Evolutionary conservation across 345 rosid species (phyloP).

Genomic region (Hypericum androsaemum): DNA sequence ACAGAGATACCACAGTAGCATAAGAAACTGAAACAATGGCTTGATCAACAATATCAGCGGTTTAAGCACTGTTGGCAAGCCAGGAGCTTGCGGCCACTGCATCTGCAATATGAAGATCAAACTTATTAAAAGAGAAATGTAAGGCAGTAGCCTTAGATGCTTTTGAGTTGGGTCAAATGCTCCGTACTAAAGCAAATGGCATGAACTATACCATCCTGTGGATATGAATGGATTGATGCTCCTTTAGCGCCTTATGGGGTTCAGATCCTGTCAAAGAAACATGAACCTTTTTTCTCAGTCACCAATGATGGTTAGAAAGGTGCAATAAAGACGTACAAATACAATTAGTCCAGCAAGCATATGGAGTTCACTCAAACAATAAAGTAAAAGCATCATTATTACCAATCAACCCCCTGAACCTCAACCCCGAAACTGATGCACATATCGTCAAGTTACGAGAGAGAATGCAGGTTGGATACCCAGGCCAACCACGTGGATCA

Average conservation of each 20-base stretch:
- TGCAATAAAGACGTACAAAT: too few relatives aligned
- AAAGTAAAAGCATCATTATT: too few relatives aligned
- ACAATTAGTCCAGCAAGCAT: too few relatives aligned
- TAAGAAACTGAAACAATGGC: conserved; percentile 66
- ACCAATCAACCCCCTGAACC: too few relatives aligned
- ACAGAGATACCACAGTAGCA: conserved; percentile 83
- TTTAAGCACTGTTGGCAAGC: conserved; percentile 48
- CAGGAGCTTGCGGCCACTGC: conserved; percentile 41
- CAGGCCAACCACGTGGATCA: too few relatives aligned
- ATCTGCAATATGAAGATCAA: conserved; percentile 28
- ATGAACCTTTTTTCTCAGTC: too few relatives aligned
- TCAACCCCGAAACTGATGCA: too few relatives aligned
- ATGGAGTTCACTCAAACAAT: too few relatives aligned
- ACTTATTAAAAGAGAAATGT: not conserved
- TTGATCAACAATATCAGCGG: conserved; percentile 64
- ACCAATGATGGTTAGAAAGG: too few relatives aligned
- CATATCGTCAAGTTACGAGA: too few relatives aligned
- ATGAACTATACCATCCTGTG: conserved; percentile 61
- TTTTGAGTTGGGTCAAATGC: too few relatives aligned
- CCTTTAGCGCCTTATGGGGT: conserved; percentile 60
- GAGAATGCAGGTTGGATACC: too few relatives aligned
- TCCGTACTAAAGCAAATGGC: not conserved
- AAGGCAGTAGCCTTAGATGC: not conserved
- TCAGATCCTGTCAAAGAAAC: conserved; percentile 48
- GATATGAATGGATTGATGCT: conserved; percentile 63